These are phyloP conservation scores for Hemerocallis citrina DNA, from an alignment of 106 monocot species.

Conservation along the genomic window DNA sequence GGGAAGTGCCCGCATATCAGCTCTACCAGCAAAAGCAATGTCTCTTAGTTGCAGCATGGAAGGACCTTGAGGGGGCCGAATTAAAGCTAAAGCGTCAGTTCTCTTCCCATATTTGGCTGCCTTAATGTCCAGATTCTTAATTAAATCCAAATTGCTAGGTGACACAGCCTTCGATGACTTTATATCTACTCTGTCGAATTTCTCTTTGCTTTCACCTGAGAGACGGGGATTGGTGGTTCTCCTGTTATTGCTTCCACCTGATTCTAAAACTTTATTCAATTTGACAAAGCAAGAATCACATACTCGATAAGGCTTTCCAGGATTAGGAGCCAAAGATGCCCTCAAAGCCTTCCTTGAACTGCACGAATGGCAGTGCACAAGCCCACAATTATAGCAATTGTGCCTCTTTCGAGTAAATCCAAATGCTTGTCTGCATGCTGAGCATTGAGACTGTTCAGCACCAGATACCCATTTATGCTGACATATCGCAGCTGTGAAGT, in stretches of 20 bases:
- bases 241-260: constrained; percentile 23
- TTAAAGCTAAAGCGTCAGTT: constrained; percentile 35
- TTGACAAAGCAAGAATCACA: constrained; percentile 73
- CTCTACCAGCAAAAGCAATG: constrained; percentile 31
- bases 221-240: constrained; percentile 34
- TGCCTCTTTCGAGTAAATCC: constrained; percentile 85
- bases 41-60: constrained; percentile 50
- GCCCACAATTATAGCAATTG: constrained; percentile 85
- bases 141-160: constrained; percentile 56
- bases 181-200: constrained; percentile 42
- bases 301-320: constrained; percentile 60
- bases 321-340: constrained; percentile 67
- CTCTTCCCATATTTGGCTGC: constrained; percentile 72
- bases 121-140: constrained; percentile 69
- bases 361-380: constrained; percentile 80
- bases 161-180: constrained; percentile 24
- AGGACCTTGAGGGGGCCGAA: constrained; percentile 23
- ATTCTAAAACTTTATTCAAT: constrained; percentile 37
- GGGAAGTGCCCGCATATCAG: constrained; percentile 28
- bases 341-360: constrained; percentile 56
- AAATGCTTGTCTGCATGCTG: constrained; percentile 71
- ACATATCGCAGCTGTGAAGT: constrained; percentile 80
- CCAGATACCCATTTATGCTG: constrained; percentile 93
- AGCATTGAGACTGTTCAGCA: constrained; percentile 74
- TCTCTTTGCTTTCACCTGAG: constrained; percentile 57